Evolutionary conservation across 176 grass and related monocot genomes (phyloP).

Genomic region (Juncus effusus): DNA sequence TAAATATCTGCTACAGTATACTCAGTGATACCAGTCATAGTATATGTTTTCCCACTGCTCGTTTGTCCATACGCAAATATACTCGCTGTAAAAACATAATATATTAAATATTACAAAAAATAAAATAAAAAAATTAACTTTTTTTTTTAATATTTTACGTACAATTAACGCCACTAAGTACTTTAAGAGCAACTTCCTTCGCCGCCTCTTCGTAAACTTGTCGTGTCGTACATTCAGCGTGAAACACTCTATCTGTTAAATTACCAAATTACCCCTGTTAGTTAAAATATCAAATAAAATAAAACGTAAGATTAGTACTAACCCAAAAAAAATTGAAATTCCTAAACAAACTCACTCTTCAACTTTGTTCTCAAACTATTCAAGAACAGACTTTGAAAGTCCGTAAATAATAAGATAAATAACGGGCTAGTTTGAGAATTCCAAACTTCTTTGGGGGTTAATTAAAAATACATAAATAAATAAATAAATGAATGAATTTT

Average conservation of each 20-base stretch:
- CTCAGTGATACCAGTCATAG: constrained; percentile 93
- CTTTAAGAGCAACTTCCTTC: constrained; percentile 83
- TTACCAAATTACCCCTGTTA: constrained; percentile 14
- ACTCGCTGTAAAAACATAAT: constrained; percentile 38
- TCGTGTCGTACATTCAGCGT: constrained; percentile 55
- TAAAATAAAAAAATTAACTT: not conserved
- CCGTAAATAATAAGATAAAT: constrained; percentile 6
- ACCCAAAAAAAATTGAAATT: constrained; percentile 26
- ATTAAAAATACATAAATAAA: constrained; percentile 2
- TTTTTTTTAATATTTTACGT: constrained; percentile 31
- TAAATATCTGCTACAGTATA: constrained; percentile 87
- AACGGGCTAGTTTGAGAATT: not conserved
- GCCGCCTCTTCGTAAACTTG: constrained; percentile 77
- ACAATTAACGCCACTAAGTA: constrained; percentile 97
- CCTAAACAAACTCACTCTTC: constrained; percentile 8
- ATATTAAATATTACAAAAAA: constrained; percentile 6
- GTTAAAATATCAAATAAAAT: constrained; percentile 6
- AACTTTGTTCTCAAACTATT: not conserved
- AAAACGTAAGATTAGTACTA: constrained; percentile 25
- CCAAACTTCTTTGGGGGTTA: not conserved
- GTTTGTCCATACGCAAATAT: constrained; percentile 99
- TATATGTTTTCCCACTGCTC: constrained; percentile 98
- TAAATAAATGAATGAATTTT: too few relatives aligned
- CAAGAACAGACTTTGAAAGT: too few relatives aligned
- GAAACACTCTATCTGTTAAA: constrained; percentile 78